Base-by-base conservation (phyloP, 441 rosid genomes). In the Metrosideros polymorpha region DNA sequence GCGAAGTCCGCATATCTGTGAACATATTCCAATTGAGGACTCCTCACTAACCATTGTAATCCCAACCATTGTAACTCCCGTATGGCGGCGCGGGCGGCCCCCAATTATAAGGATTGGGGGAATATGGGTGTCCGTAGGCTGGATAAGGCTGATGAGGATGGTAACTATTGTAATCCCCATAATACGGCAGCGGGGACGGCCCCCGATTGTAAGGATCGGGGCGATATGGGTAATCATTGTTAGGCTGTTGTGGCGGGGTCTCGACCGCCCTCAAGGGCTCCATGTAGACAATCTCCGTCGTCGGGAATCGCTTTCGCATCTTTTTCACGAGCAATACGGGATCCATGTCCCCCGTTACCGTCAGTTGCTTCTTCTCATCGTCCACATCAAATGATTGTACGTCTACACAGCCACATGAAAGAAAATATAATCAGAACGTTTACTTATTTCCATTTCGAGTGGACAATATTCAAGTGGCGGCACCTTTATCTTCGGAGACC, bases 91-190 rank as follows among this genome's bases (percentile, higher is more conserved):
- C 19, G 39, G 71, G 7, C 39, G 19, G 22, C 19, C 19, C 22
- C 71, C 10, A 59, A 29, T 59, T 14, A 39, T 17, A 0, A 14
- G 0, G 0, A 3, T 32, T 0, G 0, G 35, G 4, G 35, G 13
- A 7, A 4, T 29, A 19, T 4, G 39, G 39, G 19, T 5, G 22
- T 29, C 39, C 39, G 14, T 59, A 29, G 39, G 10, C 0, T 59
- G 39, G 71, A n/a, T 13, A 14, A 57, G 27, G n/a, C 0, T 57
- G 63, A 59, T 9, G 9, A 13, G 3, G 15, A 19, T 35, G 22
- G 77, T 63, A 32, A 63, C 4, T 13, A 35, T 63, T 3, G 13
- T 19, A 0, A 39, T 3, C 45, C 15, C 4, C n/a, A n/a, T n/a
- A 0, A 45, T 35, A 63, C 7, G 45, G 77, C 39, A 27, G 27